Base-by-base conservation (phyloP, 176 grass and related monocot genomes). In the Ensete glaucum region DNA sequence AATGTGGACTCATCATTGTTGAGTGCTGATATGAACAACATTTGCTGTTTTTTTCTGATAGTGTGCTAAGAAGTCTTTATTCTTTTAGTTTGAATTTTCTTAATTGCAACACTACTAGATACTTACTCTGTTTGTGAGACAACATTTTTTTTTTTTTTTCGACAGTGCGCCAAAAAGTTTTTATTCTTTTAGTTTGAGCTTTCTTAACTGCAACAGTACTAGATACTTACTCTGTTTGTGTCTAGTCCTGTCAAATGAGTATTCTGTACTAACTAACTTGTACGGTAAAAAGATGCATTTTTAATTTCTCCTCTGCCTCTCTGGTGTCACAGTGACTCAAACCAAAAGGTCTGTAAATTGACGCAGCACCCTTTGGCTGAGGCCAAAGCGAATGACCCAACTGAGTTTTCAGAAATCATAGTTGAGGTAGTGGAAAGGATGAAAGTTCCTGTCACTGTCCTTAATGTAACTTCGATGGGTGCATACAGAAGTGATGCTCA, bases 391-490 rank as follows among this genome's bases (percentile, higher is more conserved):
- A 78, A 82, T 62, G 90, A 93, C 34, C 87, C 73, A 79, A 93
- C 75, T 62, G 90, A 98, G 80, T 93, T 93, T 73, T 84, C 86
- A 29, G 84, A 85, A 79, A 89, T 91, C 81, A 83, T 93, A 67
- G 83, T 88, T 60, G 56, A 83, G 7, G 86, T 98, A 64, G 86
- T 87, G 6, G 73, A 64, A 8, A 83, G 80, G 52, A 89, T 82
- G 84, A 82, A 72, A 25, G 82, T 87, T 79, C 90, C 95, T 60
- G 84, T 89, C 21, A 91, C 88, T 15, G 57, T 93, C 22, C 67
- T 98, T 34, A 98, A 98, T 83, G 88, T 98, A 54, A 91, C 95
- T 72, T 89, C 85, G 50, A 98, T 96, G 92, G 90, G 94, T 22
- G 86, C 90, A 64, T 89, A 85, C 34, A 83, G 90, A 73, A 98